Evolutionary conservation across 169 alveolate genomes (phyloP).

Genomic region (Prorocentrum cordatum): DNA sequence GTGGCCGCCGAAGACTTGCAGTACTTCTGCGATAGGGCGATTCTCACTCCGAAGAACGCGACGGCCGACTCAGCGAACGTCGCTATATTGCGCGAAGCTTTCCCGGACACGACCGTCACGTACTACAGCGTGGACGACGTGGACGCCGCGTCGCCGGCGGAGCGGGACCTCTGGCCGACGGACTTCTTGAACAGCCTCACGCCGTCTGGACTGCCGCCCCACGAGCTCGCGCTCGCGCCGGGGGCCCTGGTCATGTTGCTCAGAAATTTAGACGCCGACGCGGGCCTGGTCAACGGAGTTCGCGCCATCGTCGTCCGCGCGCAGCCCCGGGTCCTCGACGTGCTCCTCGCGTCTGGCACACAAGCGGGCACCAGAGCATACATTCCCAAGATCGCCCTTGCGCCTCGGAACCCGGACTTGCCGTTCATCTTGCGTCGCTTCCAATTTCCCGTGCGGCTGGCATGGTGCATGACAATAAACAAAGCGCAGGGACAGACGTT

Average conservation of each 20-base stretch:
- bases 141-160: neutral
- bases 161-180: neutral
- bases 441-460: neutral
- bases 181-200: neutral
- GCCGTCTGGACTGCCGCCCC: neutral
- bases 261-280: neutral
- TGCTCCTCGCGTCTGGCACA: neutral
- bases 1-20: neutral
- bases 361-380: neutral
- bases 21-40: neutral
- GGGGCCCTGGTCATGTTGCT: neutral
- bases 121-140: neutral
- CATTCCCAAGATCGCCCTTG: neutral
- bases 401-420: neutral
- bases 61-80: neutral
- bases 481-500: slow-evolving; percentile 8
- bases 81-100: neutral
- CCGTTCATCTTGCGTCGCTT: neutral
- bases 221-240: neutral
- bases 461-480: neutral
- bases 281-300: neutral
- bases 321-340: neutral
- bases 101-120: neutral
- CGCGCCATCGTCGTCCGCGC: neutral
- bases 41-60: neutral